Evolutionary conservation across 352 stramenopile species (phyloP).

Genomic region (Pythium dissimile): DNA sequence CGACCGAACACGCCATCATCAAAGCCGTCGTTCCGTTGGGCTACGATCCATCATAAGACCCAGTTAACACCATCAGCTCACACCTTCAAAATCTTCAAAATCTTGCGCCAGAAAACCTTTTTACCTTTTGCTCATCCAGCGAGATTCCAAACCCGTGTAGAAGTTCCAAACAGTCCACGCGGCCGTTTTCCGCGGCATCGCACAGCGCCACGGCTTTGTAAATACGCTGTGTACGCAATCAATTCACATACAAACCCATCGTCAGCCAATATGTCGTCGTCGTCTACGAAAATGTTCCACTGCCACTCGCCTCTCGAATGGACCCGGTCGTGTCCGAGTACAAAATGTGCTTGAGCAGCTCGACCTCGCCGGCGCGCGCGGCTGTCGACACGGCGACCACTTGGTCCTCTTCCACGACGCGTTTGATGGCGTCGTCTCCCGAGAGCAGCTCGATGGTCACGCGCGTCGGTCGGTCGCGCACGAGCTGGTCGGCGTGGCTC

Average conservation of each 20-base stretch:
- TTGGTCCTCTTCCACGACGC: constrained; percentile 66
- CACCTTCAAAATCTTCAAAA: not conserved
- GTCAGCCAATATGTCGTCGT: not conserved
- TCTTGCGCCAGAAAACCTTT: not conserved
- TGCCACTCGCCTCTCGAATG: constrained; percentile 46
- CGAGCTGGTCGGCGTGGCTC: constrained; percentile 70
- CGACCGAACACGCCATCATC: constrained; percentile 83
- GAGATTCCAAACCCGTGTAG: constrained; percentile 78
- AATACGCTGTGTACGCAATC: too few species aligned
- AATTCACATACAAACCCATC: constrained; percentile 3
- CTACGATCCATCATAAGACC: constrained; percentile 22
- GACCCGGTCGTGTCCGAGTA: constrained; percentile 60
- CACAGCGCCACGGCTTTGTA: constrained; percentile 75
- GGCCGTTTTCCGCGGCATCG: constrained; percentile 74
- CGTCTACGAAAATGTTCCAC: not conserved
- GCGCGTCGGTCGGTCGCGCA: constrained; percentile 45
- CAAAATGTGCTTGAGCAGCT: constrained; percentile 68
- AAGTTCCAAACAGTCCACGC: constrained; percentile 82
- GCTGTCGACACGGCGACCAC: constrained; percentile 73
- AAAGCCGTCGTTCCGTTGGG: constrained; percentile 74
- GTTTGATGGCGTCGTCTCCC: constrained; percentile 61
- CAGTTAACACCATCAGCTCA: not conserved
- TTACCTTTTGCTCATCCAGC: constrained; percentile 80
- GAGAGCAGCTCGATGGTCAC: constrained; percentile 71
- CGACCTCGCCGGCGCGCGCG: constrained; percentile 65